phyloP scores from a whole-genome alignment of 2,329 filamentous ascomycete species.

The Daldinia sp. region DNA sequence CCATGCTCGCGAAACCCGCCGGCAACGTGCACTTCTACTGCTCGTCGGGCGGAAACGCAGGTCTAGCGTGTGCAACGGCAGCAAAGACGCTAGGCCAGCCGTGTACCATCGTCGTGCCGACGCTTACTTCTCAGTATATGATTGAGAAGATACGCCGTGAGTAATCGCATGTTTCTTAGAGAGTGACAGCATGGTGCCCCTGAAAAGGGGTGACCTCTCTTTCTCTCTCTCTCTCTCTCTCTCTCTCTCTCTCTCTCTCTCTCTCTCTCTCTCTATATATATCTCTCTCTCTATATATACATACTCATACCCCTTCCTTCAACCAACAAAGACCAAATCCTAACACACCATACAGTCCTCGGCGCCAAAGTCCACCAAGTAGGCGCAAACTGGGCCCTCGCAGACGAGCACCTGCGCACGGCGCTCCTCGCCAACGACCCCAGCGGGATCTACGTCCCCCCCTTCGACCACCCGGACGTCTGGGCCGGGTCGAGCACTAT shows the following conservation, averaged over 20 bases:
- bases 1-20: conserved; percentile 42
- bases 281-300: too few relatives aligned
- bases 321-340: too few relatives aligned
- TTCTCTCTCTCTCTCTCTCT: neutral
- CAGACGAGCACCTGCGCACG: conserved; percentile 71
- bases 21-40: conserved; percentile 74
- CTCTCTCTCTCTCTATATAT: too few relatives aligned
- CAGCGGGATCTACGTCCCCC: conserved; percentile 66
- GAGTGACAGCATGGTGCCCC: neutral
- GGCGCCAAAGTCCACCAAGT: conserved; percentile 74
- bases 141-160: conserved; percentile 68
- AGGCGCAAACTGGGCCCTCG: conserved; percentile 73
- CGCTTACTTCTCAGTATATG: conserved; percentile 72
- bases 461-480: conserved; percentile 73
- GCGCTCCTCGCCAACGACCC: conserved; percentile 63
- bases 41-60: conserved; percentile 84
- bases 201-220: neutral
- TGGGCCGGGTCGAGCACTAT: conserved; percentile 72
- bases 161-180: neutral
- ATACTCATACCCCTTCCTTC: too few relatives aligned
- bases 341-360: too few relatives aligned
- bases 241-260: too few relatives aligned
- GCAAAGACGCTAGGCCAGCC: conserved; percentile 69
- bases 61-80: conserved; percentile 80
- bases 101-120: conserved; percentile 79